Conservation (phyloP, 1,139 yeast species). For the Pichia sp. region DNA sequence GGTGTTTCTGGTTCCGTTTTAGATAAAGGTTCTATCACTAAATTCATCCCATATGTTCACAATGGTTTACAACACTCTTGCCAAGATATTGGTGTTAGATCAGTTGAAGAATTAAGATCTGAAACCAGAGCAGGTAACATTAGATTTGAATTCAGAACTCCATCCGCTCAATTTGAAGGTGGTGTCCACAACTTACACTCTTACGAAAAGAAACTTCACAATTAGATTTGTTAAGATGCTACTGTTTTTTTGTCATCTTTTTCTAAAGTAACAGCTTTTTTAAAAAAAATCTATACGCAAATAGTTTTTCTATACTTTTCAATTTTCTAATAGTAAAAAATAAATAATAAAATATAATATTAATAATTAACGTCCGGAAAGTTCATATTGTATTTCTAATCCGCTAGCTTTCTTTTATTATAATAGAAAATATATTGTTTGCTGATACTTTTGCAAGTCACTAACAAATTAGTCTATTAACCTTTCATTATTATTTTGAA, state of each 20-base stretch:
- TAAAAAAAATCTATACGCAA: no score
- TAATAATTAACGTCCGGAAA: no score
- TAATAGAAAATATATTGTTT: no score
- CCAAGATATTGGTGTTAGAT: constrained; percentile 90
- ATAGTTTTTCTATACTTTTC: neutral
- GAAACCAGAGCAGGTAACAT: constrained; percentile 62
- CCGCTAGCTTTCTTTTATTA: no score
- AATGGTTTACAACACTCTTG: constrained; percentile 97
- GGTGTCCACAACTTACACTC: constrained; percentile 96
- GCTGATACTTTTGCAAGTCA: no score
- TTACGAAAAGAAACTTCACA: constrained; percentile 94
- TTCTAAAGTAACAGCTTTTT: neutral
- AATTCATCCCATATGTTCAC: constrained; percentile 88
- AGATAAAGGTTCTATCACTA: constrained; percentile 92
- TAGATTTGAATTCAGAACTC: constrained; percentile 96
- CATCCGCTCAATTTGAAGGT: constrained; percentile 98
- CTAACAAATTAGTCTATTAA: no score
- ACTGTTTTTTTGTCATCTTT: neutral
- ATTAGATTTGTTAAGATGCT: constrained; percentile 34
- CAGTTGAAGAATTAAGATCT: constrained; percentile 57
- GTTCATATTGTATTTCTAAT: no score
- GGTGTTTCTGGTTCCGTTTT: constrained; percentile 97
- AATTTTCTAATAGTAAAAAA: no score
- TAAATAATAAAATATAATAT: no score
- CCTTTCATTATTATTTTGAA: no score